Conservation (phyloP, 768 basidiomycete species). For the Phanerochaete carnosa region DNA sequence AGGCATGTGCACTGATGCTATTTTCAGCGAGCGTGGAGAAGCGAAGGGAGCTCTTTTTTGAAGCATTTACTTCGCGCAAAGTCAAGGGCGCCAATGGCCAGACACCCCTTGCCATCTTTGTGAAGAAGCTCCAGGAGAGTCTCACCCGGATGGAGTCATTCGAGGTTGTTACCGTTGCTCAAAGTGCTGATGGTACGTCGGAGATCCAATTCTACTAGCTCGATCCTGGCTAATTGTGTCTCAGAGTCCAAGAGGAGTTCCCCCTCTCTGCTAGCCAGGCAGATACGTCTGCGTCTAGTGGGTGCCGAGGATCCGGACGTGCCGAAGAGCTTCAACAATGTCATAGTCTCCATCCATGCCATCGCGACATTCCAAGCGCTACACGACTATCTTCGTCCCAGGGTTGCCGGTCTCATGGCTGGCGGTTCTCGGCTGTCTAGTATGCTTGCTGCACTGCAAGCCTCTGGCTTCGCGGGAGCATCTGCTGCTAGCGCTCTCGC, state of each 20-base stretch:
- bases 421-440: conserved; percentile 68
- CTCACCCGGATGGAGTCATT: conserved; percentile 94
- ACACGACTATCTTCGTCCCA: conserved; percentile 92
- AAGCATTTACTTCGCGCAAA: conserved; percentile 64
- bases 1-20: not conserved
- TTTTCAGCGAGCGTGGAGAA: conserved; percentile 54
- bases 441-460: conserved; percentile 88
- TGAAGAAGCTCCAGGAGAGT: conserved; percentile 96
- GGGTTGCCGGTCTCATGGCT: conserved; percentile 70
- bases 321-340: conserved; percentile 81
- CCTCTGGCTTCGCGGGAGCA: conserved; percentile 62
- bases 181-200: conserved; percentile 70
- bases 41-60: conserved; percentile 77
- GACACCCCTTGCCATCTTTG: conserved; percentile 70
- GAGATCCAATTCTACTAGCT: not conserved
- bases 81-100: conserved; percentile 42
- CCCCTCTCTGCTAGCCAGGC: conserved; percentile 87
- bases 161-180: conserved; percentile 88
- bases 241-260: conserved; percentile 88
- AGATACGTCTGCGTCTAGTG: conserved; percentile 84
- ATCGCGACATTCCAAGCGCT: conserved; percentile 98
- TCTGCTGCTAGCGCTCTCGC: conserved; percentile 29
- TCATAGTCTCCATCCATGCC: conserved; percentile 96
- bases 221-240: not conserved
- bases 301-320: conserved; percentile 88